Evolutionary conservation across 441 rosid genomes (phyloP).

Genomic region (Pelargonium citronellum): DNA sequence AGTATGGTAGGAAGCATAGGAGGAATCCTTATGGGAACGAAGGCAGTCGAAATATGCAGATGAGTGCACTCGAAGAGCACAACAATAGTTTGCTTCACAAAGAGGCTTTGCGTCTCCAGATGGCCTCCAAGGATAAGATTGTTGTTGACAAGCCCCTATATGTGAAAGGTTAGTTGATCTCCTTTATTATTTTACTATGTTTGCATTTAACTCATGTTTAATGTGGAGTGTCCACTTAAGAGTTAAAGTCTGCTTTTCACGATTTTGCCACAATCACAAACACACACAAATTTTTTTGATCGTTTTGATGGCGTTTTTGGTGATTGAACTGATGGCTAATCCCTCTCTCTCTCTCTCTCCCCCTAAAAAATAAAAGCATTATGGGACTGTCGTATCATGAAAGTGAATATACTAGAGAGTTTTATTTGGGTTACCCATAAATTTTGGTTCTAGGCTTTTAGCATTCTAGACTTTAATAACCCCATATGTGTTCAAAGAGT

Average conservation of each 20-base stretch:
- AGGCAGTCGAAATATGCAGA: constrained; percentile 99
- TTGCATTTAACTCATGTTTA: background rate
- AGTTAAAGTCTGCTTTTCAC: too few species aligned
- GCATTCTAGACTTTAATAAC: too few species aligned
- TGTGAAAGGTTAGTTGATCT: constrained; percentile 66
- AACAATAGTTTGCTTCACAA: constrained; percentile 98
- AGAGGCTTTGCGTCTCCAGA: constrained; percentile 96
- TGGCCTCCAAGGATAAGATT: constrained; percentile 91
- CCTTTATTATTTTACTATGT: constrained; percentile 7
- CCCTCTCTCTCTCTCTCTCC: too few species aligned
- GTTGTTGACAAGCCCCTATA: constrained; percentile 78
- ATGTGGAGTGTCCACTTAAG: too few species aligned
- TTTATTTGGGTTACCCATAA: background rate
- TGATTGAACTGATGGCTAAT: background rate
- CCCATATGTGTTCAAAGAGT: too few species aligned
- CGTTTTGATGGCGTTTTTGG: constrained; percentile 7
- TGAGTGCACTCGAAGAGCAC: constrained; percentile 99
- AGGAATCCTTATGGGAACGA: constrained; percentile 98
- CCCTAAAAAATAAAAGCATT: background rate
- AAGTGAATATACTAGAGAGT: background rate
- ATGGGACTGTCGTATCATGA: background rate
- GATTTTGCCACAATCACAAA: too few species aligned
- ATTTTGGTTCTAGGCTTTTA: background rate
- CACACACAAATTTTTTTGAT: too few species aligned
- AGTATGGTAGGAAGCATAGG: constrained; percentile 94